Base-by-base conservation (phyloP, 306 rosid species). In the Cyamopsis tetragonoloba region DNA sequence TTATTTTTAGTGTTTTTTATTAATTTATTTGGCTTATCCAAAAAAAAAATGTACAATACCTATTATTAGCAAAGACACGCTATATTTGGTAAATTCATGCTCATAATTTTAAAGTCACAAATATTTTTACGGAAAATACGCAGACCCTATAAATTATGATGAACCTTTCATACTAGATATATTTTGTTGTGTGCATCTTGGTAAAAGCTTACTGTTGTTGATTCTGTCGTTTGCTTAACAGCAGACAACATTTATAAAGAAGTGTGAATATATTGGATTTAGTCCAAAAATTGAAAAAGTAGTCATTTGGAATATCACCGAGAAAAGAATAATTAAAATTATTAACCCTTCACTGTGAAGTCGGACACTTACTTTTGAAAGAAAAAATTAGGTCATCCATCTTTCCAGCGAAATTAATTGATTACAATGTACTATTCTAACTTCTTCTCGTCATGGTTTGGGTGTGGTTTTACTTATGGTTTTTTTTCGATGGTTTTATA, bases 221-320 rank as follows among this genome's bases (percentile, higher is more conserved):
- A 75, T 66, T 57, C 44, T 66, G 42, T 37, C 31, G 72, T 58
- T 66, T 57, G 55, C 47, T 66, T 46, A 74, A 56, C 73, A 39
- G 57, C 79, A 34, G 44, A 74, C 73, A 74, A 26, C 7, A 26
- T 35, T 60, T n/a, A 44, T 23, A 57, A 74, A 55, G 51, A 65
- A 65, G 67, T 11, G 1, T n/a, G 32, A 24, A 44, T 30, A 32
- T 54, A 12, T 73, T 53, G 58, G 42, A 63, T 64, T 19, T 53
- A 1, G 38, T 43, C 19, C 28, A 19, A 54, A 62, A 5, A 24
- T 37, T 7, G 32, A 18, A 44, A 64, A 57, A 55, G 51, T 15
- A 13, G 20, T 56, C 7, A 34, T 8, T 18, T 30, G 22, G 22
- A 63, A 37, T n/a, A n/a, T 65, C 58, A 6, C 41, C 47, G 23